A percentile compares a stretch with the other conserved stretches of the same genome.
These are phyloP conservation scores for Prunus davidiana DNA, from an alignment of 306 rosid genomes.

Conservation along the genomic window DNA sequence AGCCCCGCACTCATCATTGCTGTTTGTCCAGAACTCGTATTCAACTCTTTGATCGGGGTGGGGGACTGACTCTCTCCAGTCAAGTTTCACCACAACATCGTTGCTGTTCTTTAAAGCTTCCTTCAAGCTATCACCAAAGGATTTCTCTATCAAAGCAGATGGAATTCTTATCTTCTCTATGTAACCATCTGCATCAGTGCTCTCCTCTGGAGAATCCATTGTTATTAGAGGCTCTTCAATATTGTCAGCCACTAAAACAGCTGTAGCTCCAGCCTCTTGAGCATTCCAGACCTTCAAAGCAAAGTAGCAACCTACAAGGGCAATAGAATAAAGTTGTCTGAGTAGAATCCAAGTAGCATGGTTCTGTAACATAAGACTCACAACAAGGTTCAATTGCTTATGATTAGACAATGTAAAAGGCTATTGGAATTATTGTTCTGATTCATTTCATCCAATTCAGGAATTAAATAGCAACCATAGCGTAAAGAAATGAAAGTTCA, in stretches of 20 bases:
- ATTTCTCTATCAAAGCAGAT: constrained; percentile 66
- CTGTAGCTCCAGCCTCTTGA: constrained; percentile 86
- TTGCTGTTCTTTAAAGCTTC: constrained; percentile 46
- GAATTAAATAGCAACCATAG: neutral
- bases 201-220: constrained; percentile 80
- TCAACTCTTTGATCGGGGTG: constrained; percentile 86
- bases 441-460: neutral
- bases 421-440: neutral
- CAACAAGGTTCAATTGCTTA: neutral
- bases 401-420: neutral
- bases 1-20: constrained; percentile 90
- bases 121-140: constrained; percentile 66
- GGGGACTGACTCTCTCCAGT: constrained; percentile 91
- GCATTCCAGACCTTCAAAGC: constrained; percentile 94
- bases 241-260: constrained; percentile 72
- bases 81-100: constrained; percentile 60
- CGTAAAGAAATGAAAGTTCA: neutral
- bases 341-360: neutral
- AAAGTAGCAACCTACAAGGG: constrained; percentile 69
- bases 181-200: constrained; percentile 60
- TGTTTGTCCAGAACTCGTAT: constrained; percentile 96
- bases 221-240: constrained; percentile 69
- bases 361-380: neutral
- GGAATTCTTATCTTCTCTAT: constrained; percentile 71
- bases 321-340: neutral